These are phyloP conservation scores for Neonectria punicea DNA, from an alignment of 2,329 filamentous ascomycete genomes.

Conservation along the genomic window DNA sequence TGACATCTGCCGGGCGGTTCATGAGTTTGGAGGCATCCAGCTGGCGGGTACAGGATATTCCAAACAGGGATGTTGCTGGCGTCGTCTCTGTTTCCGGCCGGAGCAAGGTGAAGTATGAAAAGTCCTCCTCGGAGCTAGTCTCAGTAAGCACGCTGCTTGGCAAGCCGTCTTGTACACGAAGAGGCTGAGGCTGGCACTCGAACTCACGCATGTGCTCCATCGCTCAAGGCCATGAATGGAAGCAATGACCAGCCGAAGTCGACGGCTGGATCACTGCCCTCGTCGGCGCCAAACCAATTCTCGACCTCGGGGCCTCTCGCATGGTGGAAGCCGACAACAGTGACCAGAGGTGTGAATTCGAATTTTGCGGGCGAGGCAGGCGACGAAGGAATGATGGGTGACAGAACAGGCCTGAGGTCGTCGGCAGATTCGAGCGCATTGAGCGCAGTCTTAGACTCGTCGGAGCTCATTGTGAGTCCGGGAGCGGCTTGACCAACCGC, in stretches of 20 bases:
- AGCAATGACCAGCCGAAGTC: constrained; percentile 92
- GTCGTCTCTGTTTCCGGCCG: constrained; percentile 64
- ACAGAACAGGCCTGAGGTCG: constrained; percentile 45
- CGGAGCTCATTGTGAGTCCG: constrained; percentile 43
- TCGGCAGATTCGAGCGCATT: constrained; percentile 37
- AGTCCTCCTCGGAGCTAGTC: constrained; percentile 86
- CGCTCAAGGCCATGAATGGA: constrained; percentile 96
- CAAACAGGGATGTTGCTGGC: constrained; percentile 86
- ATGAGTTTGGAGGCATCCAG: constrained; percentile 82
- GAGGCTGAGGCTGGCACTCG: background rate
- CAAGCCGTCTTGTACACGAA: background rate
- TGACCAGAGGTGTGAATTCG: constrained; percentile 74
- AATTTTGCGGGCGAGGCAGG: constrained; percentile 45
- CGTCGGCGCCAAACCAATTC: constrained; percentile 82
- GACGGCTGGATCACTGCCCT: constrained; percentile 79
- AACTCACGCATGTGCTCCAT: constrained; percentile 91
- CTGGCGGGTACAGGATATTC: constrained; percentile 94
- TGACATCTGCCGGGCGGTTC: constrained; percentile 86
- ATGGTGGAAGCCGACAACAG: constrained; percentile 87
- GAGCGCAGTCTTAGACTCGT: constrained; percentile 39
- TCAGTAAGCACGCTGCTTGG: constrained; percentile 25
- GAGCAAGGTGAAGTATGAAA: constrained; percentile 96
- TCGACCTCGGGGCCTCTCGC: constrained; percentile 92
- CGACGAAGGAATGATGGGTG: constrained; percentile 46
- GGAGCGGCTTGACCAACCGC: constrained; percentile 10